These are phyloP conservation scores for Stachybotrys chartarum DNA, from an alignment of 2,329 filamentous ascomycete genomes.

Conservation along the genomic window DNA sequence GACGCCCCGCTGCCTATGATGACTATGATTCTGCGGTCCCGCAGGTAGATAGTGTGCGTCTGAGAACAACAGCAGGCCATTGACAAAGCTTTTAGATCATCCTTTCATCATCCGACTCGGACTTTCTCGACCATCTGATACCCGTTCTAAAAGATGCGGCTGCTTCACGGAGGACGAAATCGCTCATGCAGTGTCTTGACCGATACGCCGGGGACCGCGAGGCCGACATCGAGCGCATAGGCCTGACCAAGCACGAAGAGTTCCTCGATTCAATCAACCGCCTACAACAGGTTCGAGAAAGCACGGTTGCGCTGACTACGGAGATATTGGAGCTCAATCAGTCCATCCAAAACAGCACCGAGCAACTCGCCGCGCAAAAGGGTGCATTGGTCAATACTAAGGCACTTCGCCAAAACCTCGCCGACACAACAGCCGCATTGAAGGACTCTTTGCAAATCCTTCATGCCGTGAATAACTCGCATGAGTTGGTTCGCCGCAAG, in stretches of 20 bases:
- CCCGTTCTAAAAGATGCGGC: constrained; percentile 89
- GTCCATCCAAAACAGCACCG: constrained; percentile 90
- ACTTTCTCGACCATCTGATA: constrained; percentile 94
- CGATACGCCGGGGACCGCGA: constrained; percentile 84
- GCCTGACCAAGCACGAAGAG: constrained; percentile 92
- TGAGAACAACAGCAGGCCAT: not conserved
- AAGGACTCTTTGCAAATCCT: constrained; percentile 89
- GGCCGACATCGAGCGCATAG: constrained; percentile 86
- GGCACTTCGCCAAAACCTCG: constrained; percentile 88
- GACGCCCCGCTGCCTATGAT: constrained; percentile 36
- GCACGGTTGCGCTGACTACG: constrained; percentile 77
- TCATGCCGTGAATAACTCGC: constrained; percentile 86
- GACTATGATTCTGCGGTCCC: constrained; percentile 40
- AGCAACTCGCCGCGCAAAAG: constrained; percentile 91
- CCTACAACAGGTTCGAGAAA: constrained; percentile 84
- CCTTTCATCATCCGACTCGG: constrained; percentile 80
- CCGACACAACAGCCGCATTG: constrained; percentile 81
- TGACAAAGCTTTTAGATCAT: constrained; percentile 61
- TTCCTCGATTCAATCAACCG: constrained; percentile 92
- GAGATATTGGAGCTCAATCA: constrained; percentile 92
- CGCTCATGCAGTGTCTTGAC: constrained; percentile 62
- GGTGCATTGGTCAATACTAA: constrained; percentile 88
- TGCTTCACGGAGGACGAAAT: constrained; percentile 61
- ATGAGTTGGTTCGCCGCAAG: constrained; percentile 85
- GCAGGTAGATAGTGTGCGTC: constrained; percentile 24